These are phyloP conservation scores for Aspergillus calidoustus DNA, from an alignment of 2,329 filamentous ascomycete species.

Conservation along the genomic window DNA sequence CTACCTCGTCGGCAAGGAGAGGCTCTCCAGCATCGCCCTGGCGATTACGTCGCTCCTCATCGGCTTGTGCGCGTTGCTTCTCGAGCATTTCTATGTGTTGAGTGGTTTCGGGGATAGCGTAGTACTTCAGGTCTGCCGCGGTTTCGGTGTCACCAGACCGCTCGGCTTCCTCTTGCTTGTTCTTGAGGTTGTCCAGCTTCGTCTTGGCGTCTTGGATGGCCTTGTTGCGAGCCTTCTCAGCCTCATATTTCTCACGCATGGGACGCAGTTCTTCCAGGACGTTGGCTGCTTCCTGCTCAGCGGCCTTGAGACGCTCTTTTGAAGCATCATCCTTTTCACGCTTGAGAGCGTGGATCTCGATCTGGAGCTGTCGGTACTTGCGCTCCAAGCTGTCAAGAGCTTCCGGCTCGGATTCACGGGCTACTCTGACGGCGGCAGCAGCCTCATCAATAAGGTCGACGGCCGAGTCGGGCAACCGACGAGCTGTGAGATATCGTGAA, in stretches of 20 bases:
- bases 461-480: slow-evolving; percentile 91
- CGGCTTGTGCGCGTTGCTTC: slow-evolving; percentile 75
- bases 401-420: slow-evolving; percentile 94
- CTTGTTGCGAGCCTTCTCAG: slow-evolving; percentile 86
- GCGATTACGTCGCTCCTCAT: slow-evolving; percentile 64
- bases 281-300: slow-evolving; percentile 89
- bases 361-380: slow-evolving; percentile 86
- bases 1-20: slow-evolving; percentile 90
- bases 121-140: slow-evolving; percentile 94
- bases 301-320: slow-evolving; percentile 77
- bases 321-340: slow-evolving; percentile 96
- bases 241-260: slow-evolving; percentile 92
- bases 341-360: slow-evolving; percentile 93
- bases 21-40: slow-evolving; percentile 67
- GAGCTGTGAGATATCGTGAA: slow-evolving; percentile 87
- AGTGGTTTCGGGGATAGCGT: slow-evolving; percentile 93
- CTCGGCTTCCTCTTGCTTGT: slow-evolving; percentile 92
- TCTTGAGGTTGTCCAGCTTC: slow-evolving; percentile 88
- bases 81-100: slow-evolving; percentile 80
- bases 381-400: slow-evolving; percentile 93
- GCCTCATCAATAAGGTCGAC: slow-evolving; percentile 97
- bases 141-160: slow-evolving; percentile 81
- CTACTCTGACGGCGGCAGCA: slow-evolving; percentile 92
- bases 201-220: slow-evolving; percentile 93
- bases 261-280: slow-evolving; percentile 91